These are phyloP conservation scores for Calamus simplicifolius DNA, from an alignment of 176 grass and related monocot genomes.

Conservation along the genomic window DNA sequence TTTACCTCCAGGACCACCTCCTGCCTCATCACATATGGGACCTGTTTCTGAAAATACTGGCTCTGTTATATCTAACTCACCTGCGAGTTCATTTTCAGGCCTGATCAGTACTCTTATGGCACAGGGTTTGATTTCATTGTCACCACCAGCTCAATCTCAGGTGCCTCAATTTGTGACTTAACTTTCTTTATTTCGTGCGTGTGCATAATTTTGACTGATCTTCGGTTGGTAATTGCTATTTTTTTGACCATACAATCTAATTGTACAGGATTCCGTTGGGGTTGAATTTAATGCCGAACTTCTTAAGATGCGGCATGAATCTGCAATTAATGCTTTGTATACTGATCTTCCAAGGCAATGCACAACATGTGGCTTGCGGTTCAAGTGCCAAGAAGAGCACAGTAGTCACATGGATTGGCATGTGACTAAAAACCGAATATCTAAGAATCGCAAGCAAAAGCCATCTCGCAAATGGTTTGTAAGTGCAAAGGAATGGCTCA, in stretches of 20 bases:
- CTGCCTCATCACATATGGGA: slow-evolving; percentile 43
- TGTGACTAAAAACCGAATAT: slow-evolving; percentile 96
- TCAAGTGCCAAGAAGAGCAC: slow-evolving; percentile 91
- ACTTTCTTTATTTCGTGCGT: not conserved
- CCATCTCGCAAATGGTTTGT: slow-evolving; percentile 97
- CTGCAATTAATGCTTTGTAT: slow-evolving; percentile 75
- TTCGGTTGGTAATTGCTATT: not conserved
- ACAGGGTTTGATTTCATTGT: slow-evolving; percentile 72
- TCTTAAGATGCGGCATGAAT: slow-evolving; percentile 55
- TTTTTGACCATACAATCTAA: not conserved
- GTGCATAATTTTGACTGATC: no score
- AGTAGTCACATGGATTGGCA: slow-evolving; percentile 99
- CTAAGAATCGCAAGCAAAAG: slow-evolving; percentile 83
- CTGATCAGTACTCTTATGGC: slow-evolving; percentile 77
- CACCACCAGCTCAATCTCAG: slow-evolving; percentile 38
- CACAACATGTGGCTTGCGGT: slow-evolving; percentile 91
- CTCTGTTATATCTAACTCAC: slow-evolving; percentile 21
- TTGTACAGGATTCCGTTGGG: slow-evolving; percentile 50
- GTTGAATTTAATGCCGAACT: slow-evolving; percentile 81
- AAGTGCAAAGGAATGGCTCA: slow-evolving; percentile 70
- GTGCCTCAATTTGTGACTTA: slow-evolving; percentile 22
- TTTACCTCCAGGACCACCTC: slow-evolving; percentile 46
- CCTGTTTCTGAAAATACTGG: slow-evolving; percentile 34
- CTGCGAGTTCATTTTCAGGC: slow-evolving; percentile 48
- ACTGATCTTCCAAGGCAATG: slow-evolving; percentile 79